Percentiles rank a stretch among this genome's conserved stretches.
Conservation (phyloP, 2,329 filamentous ascomycete species). For the Cladosporium sp. region DNA sequence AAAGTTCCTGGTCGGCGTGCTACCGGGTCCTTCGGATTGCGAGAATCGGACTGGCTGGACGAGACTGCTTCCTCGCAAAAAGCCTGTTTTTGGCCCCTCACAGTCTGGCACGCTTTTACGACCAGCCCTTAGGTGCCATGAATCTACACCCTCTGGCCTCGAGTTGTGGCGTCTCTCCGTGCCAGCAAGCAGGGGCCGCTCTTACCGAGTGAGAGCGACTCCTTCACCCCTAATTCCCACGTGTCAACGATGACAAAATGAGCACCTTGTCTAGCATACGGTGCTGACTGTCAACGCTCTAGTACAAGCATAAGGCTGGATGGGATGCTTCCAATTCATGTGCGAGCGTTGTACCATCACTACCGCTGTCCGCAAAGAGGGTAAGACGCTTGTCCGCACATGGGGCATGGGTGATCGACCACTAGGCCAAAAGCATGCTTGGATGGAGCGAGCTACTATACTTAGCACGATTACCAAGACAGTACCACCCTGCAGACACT, state of each 20-base stretch:
- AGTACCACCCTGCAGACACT: background rate
- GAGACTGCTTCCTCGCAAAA: background rate
- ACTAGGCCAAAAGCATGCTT: slow-evolving; percentile 5
- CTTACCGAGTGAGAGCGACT: background rate
- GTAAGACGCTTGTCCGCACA: slow-evolving; percentile 9
- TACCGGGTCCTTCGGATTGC: background rate
- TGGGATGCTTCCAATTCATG: slow-evolving; percentile 1
- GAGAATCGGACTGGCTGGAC: no score
- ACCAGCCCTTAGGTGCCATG: no score
- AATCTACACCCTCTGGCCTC: no score
- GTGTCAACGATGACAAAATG: slow-evolving; percentile 8
- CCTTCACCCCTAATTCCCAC: slow-evolving; percentile 7
- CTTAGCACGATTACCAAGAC: slow-evolving; percentile 14
- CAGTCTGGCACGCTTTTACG: background rate
- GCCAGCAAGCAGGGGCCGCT: background rate
- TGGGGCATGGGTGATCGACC: slow-evolving; percentile 3
- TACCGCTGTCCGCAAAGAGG: background rate
- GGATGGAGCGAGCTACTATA: slow-evolving; percentile 2
- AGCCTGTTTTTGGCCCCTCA: background rate
- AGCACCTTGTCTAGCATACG: slow-evolving; percentile 11
- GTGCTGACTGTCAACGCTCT: slow-evolving; percentile 6
- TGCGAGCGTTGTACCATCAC: slow-evolving; percentile 11
- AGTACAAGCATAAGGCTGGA: slow-evolving; percentile 6
- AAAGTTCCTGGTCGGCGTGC: background rate
- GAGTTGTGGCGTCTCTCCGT: background rate